These are phyloP conservation scores for Linnemannia zychae DNA, from an alignment of 192 early-diverging fungal species.

Conservation along the genomic window DNA sequence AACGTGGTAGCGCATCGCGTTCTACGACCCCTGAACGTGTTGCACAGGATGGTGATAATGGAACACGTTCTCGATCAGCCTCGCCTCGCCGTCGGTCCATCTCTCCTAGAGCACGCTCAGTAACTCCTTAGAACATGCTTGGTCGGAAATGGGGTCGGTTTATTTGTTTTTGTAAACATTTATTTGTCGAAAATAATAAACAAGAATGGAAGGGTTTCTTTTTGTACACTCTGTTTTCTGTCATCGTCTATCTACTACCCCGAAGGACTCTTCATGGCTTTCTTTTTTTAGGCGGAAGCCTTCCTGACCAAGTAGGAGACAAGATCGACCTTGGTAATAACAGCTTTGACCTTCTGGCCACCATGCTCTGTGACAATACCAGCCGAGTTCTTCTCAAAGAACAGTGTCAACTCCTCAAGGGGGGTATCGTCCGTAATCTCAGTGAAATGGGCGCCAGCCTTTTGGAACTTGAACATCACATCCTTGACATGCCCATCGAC, in stretches of 20 bases:
- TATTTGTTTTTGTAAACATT: not conserved
- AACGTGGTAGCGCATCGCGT: conserved; percentile 3
- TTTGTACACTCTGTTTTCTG: not conserved
- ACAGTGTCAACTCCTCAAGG: conserved; percentile 83
- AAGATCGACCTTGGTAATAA: conserved; percentile 97
- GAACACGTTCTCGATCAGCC: not conserved
- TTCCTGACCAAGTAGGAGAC: conserved; percentile 82
- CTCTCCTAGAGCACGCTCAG: conserved; percentile 42
- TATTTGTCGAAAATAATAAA: not conserved
- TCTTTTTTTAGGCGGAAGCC: conserved; percentile 25
- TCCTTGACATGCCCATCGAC: conserved; percentile 74
- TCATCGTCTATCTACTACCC: not conserved
- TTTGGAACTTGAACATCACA: conserved; percentile 85
- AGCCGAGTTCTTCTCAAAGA: conserved; percentile 93
- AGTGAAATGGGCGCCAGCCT: conserved; percentile 78
- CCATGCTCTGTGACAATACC: conserved; percentile 91
- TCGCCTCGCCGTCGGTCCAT: conserved; percentile 31
- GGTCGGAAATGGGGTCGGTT: too few species aligned
- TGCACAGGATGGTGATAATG: conserved; percentile 5
- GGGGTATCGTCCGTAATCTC: conserved; percentile 91
- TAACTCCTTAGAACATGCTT: conserved; percentile 3
- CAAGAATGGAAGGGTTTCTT: not conserved
- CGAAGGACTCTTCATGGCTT: not conserved
- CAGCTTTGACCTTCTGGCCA: conserved; percentile 72
- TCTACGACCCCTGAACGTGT: conserved; percentile 18